Percentiles rank a stretch among this genome's conserved stretches.
Conservation (phyloP, 2,329 filamentous ascomycete genomes). For the Colletotrichum lini region DNA sequence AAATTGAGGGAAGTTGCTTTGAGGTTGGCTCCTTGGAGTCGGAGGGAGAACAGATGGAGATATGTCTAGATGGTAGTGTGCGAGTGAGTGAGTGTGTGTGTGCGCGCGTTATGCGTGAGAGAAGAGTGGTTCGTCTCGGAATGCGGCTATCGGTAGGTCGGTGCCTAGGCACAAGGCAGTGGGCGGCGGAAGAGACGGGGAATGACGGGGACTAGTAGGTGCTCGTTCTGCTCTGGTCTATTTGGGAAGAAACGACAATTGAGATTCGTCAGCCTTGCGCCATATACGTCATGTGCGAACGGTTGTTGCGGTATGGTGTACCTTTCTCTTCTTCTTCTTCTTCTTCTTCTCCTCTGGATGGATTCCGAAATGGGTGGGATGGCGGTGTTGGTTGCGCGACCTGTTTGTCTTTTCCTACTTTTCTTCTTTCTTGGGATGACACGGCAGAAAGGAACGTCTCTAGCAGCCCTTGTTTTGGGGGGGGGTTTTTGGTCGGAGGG, state of each 20-base stretch:
- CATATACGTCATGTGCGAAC: slow-evolving; percentile 33
- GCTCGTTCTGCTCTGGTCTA: neutral
- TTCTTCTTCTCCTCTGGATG: neutral
- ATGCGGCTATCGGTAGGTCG: slow-evolving; percentile 32
- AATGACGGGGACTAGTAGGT: slow-evolving; percentile 31
- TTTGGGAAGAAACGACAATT: neutral
- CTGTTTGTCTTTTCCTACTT: neutral
- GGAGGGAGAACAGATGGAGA: neutral
- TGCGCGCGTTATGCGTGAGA: neutral
- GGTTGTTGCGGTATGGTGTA: neutral
- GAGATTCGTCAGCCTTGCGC: slow-evolving; percentile 37
- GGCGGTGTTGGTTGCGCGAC: neutral
- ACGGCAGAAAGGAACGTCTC: neutral
- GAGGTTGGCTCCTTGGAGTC: no score
- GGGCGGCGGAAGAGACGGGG: slow-evolving; percentile 27
- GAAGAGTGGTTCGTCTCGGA: slow-evolving; percentile 12
- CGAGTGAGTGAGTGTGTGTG: neutral
- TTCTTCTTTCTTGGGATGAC: slow-evolving; percentile 13
- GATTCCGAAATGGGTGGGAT: neutral
- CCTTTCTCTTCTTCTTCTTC: neutral
- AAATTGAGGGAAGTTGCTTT: neutral
- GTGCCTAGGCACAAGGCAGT: slow-evolving; percentile 19
- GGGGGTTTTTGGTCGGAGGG: slow-evolving; percentile 8
- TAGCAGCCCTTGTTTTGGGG: no score
- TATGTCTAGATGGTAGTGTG: no score